Evolutionary conservation across 768 basidiomycete species (phyloP).

Genomic region (Mycena amicta): DNA sequence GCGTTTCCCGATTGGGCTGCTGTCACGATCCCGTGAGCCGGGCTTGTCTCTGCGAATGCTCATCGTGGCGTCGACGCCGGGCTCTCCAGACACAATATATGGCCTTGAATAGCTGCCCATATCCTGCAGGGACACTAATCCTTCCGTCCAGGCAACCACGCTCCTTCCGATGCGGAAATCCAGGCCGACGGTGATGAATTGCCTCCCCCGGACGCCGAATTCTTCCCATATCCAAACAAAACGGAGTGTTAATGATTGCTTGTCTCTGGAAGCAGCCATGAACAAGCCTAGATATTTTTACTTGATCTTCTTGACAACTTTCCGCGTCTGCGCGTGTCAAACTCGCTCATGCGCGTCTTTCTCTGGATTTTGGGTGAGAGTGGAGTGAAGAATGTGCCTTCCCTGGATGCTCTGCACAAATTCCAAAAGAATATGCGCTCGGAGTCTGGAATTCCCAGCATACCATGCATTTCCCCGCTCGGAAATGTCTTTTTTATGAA

Average conservation of each 20-base stretch:
- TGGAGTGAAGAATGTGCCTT: slow-evolving; percentile 21
- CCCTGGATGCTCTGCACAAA: slow-evolving; percentile 15
- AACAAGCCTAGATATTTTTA: slow-evolving; percentile 27
- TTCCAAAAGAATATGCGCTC: neutral
- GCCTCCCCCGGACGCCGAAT: neutral
- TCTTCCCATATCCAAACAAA: slow-evolving; percentile 3
- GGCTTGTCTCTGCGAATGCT: neutral
- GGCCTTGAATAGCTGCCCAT: too few relatives aligned
- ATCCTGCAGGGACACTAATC: neutral
- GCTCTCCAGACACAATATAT: too few relatives aligned
- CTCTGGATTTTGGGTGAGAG: slow-evolving; percentile 23
- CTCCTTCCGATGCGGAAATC: neutral
- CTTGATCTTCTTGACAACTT: slow-evolving; percentile 25
- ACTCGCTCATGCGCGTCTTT: slow-evolving; percentile 18
- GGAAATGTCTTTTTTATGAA: slow-evolving; percentile 25
- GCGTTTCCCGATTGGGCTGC: neutral
- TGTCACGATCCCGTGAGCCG: neutral
- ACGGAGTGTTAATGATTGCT: neutral
- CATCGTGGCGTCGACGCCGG: too few relatives aligned
- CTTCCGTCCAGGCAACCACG: neutral
- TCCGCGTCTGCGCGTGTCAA: slow-evolving; percentile 21
- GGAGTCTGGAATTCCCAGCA: slow-evolving; percentile 4
- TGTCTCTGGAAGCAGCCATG: neutral
- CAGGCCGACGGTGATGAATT: neutral
- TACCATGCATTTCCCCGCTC: neutral